Evolutionary conservation across 169 alveolate species (phyloP), one percentile per base, ranked within the genome.

Genomic region (Eimeria zaria): DNA sequence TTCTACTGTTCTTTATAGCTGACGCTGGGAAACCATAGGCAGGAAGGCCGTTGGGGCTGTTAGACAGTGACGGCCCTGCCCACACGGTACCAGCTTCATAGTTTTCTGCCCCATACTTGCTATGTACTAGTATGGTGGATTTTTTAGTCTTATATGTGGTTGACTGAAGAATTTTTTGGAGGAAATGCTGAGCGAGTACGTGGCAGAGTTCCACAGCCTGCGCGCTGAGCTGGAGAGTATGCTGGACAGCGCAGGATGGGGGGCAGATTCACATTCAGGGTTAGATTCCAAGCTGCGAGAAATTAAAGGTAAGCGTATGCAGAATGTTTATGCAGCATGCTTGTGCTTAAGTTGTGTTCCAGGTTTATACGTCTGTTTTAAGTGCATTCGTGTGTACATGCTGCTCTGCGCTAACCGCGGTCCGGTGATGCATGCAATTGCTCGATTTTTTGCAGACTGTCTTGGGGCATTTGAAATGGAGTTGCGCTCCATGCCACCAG

Each of bases 171-270:
- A 51, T 33, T 48, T 5, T n/a, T 78, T 30, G 67, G 62, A n/a
- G 44, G 64, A 62, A 87, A 87, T 87, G 93, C 39, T 87, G 81
- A 62, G 62, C 71, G 93, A 87, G 64, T 87, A 87, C 81, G 41
- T 87, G 93, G 80, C 93, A 67, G 93, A 87, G 80, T 87, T 62
- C 93, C 58, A 55, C 60, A 87, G 93, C 93, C 93, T 87, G 60
- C 83, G 81, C 11, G 81, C 93, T 39, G 93, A 87, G 48, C 81
- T 87, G 93, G 81, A 87, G n/a, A n/a, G 39, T 83, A 39, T 87
- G 67, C 93, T 87, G 27, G 30, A 27, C 30, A 62, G 73, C n/a
- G 46, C 36, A 36, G 93, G 33, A 20, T 20, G 67, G 20, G 81
- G 93, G 16, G 62, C 69, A 62, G 64, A 62, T 62, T 39, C 76